Percentiles rank a stretch among this genome's conserved stretches.
These are phyloP conservation scores for Cladorrhinum sp. DNA, from an alignment of 2,329 filamentous ascomycete species.

Conservation along the genomic window DNA sequence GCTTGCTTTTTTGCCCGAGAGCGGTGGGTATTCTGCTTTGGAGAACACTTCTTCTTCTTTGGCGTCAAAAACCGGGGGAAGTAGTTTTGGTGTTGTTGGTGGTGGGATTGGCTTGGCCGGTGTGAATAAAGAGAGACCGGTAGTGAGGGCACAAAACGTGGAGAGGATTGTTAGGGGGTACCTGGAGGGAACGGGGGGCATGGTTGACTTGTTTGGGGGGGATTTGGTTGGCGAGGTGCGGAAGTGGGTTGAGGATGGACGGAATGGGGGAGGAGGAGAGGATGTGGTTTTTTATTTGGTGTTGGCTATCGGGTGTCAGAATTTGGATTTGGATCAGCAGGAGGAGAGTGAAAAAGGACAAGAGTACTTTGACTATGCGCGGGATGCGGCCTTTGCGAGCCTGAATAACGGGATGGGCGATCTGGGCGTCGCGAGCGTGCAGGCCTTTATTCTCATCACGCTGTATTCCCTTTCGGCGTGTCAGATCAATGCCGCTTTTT, in stretches of 20 bases:
- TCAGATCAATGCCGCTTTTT: slow-evolving; percentile 53
- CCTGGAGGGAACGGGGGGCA: background rate
- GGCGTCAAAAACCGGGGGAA: background rate
- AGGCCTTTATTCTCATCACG: slow-evolving; percentile 49
- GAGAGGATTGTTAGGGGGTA: background rate
- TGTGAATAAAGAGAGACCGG: background rate
- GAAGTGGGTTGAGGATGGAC: background rate
- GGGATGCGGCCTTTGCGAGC: slow-evolving; percentile 42
- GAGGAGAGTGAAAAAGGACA: slow-evolving; percentile 25
- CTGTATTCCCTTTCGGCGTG: slow-evolving; percentile 54
- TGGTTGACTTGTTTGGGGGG: background rate
- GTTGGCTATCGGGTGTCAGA: slow-evolving; percentile 48
- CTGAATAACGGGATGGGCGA: slow-evolving; percentile 38
- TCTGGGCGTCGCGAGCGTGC: slow-evolving; percentile 48
- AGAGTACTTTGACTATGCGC: slow-evolving; percentile 49
- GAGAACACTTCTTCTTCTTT: slow-evolving; percentile 36
- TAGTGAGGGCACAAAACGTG: background rate
- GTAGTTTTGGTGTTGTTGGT: too few relatives aligned
- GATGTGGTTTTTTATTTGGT: slow-evolving; percentile 47
- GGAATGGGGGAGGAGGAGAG: slow-evolving; percentile 1
- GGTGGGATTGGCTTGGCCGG: too few relatives aligned
- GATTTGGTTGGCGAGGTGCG: background rate
- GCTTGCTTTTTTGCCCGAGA: slow-evolving; percentile 50
- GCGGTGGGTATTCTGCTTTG: slow-evolving; percentile 48
- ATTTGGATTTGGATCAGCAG: slow-evolving; percentile 37